Base-by-base conservation (phyloP, 1,284 basidiomycete species). In the Malassezia japonica region DNA sequence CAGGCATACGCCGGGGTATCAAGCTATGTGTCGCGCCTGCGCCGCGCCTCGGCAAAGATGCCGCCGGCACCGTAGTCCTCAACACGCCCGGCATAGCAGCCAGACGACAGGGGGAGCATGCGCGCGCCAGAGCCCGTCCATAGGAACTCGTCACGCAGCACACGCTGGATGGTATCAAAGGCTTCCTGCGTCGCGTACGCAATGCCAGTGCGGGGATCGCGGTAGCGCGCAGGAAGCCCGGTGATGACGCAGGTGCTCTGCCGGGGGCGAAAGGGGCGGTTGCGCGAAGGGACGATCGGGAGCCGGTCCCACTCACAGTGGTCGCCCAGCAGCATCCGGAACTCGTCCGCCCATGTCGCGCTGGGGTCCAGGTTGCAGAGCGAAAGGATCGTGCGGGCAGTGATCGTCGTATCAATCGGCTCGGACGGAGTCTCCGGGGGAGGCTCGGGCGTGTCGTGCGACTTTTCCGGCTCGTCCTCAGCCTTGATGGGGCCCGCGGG, bases 151-250 rank as follows among this genome's bases (percentile, higher is more conserved):
- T 85, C 82, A 12, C 75, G 73, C 20, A 86, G 64, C 3, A 87
- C 58, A 36, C 74, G 74, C 4, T 79, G 81, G 32, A 88, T 74
- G 1, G 77, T 78, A 29, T 78, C 66, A 67, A 80, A 90, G 10
- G 84, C 85, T n/a, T 75, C 73, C 4, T 79, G 67, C 56, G 83
- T 79, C 2, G 85, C 84, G 67, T 81, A 90, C 0, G 87, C 84
- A 2, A 85, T 82, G 8, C 82, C 82, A 0, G 83, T 83, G 32
- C 81, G 76, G 3, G 86, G 85, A 65, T 89, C 86, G 31, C 80
- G 70, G 65, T 89, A 90, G 25, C 76, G 61, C 0, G 77, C 78
- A 0, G 74, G 69, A 5, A 74, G 62, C 12, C 77, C 78, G 0
- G 77, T 78, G 42, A 79, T 68, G 1, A 76, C 76, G 55, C 77